Evolutionary conservation across 208 protist species (phyloP).

Genomic region (Trypanosoma conorhini): DNA sequence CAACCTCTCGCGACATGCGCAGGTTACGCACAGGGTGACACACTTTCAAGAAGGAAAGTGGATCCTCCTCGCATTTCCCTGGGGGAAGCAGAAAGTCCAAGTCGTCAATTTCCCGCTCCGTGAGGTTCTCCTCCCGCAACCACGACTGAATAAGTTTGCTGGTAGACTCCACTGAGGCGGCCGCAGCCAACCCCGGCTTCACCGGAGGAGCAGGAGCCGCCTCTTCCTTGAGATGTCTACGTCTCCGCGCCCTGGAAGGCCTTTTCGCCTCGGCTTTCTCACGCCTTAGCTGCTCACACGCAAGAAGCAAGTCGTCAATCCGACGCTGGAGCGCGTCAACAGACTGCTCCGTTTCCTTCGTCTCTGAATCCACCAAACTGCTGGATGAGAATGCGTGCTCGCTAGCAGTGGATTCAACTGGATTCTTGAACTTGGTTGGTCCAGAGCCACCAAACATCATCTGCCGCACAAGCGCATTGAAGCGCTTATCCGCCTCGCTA

Average conservation of each 20-base stretch:
- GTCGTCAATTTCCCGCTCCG: conserved; percentile 59
- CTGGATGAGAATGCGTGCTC: background rate
- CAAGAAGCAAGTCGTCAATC: conserved; percentile 29
- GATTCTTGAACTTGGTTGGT: background rate
- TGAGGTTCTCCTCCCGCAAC: conserved; percentile 65
- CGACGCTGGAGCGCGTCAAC: conserved; percentile 18
- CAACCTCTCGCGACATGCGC: conserved; percentile 45
- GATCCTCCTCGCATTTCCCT: conserved; percentile 48
- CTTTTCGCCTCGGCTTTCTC: background rate
- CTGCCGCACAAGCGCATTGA: conserved; percentile 28
- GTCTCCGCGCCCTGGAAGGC: background rate
- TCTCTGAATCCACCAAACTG: background rate
- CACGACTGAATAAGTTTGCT: conserved; percentile 55
- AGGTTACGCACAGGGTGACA: conserved; percentile 61
- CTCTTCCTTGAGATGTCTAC: background rate
- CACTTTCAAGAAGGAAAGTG: conserved; percentile 57
- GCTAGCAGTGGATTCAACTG: background rate
- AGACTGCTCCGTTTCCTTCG: conserved; percentile 1
- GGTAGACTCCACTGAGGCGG: background rate
- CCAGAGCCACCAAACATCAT: conserved; percentile 1
- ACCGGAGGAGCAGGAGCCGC: background rate
- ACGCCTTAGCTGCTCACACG: conserved; percentile 11
- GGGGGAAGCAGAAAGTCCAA: conserved; percentile 58
- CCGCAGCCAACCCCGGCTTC: background rate
- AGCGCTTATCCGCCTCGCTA: conserved; percentile 56